phyloP scores from a whole-genome alignment of 345 rosid species.

The Aethionema arabicum region DNA sequence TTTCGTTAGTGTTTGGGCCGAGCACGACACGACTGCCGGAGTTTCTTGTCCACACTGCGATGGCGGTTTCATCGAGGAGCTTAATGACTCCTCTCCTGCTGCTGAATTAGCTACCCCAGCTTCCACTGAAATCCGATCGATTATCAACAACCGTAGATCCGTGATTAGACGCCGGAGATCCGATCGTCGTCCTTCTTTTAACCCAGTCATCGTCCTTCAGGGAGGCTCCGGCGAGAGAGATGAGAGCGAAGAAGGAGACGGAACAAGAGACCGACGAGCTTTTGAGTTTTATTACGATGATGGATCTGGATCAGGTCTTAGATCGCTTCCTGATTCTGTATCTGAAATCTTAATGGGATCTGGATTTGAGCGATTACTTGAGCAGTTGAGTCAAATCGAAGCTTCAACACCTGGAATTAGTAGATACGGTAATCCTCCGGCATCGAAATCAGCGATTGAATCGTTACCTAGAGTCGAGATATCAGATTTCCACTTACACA shows the following conservation, averaged over 20 bases:
- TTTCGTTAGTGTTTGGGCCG: constrained; percentile 46
- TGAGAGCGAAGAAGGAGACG: constrained; percentile 30
- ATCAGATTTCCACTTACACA: constrained; percentile 35
- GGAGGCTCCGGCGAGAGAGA: constrained; percentile 44
- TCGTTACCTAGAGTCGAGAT: constrained; percentile 61
- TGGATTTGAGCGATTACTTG: constrained; percentile 66
- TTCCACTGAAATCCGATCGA: constrained; percentile 29
- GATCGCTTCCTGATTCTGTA: constrained; percentile 65
- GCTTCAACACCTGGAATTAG: constrained; percentile 38
- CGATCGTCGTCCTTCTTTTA: constrained; percentile 52
- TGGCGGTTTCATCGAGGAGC: constrained; percentile 62
- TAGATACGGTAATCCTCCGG: constrained; percentile 63
- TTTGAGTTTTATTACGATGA: constrained; percentile 72
- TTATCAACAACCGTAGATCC: constrained; percentile 41
- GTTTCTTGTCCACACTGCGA: constrained; percentile 66
- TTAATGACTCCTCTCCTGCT: constrained; percentile 29
- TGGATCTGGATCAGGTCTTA: constrained; percentile 62
- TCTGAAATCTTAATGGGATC: constrained; percentile 78
- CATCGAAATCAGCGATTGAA: constrained; percentile 76
- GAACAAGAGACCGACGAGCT: constrained; percentile 31
- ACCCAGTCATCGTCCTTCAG: constrained; percentile 74
- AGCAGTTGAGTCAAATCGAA: constrained; percentile 67
- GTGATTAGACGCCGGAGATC: constrained; percentile 38
- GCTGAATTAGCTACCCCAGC: constrained; percentile 17
- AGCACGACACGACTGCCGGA: constrained; percentile 32